Percentiles rank a stretch among this genome's conserved stretches.
These are phyloP conservation scores for Macrophomina pseudophaseolina DNA, from an alignment of 2,329 filamentous ascomycete genomes.

Conservation along the genomic window DNA sequence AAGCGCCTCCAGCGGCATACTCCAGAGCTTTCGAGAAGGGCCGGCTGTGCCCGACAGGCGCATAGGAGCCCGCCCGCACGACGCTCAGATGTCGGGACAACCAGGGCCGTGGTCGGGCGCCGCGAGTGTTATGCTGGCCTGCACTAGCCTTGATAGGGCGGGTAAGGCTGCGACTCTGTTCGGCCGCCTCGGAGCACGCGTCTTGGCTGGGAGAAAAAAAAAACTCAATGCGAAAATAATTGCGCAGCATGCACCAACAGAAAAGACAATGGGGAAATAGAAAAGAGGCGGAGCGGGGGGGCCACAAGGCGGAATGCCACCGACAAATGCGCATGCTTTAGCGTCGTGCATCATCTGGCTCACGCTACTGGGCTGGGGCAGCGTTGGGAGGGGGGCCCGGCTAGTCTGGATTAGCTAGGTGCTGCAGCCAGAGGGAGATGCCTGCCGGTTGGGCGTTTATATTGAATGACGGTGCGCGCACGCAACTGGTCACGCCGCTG, in stretches of 20 bases:
- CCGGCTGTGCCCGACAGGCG: conserved; percentile 11
- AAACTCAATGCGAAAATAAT: background rate
- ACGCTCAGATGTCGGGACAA: conserved; percentile 1
- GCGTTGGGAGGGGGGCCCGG: conserved; percentile 10
- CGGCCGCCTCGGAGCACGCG: conserved; percentile 1
- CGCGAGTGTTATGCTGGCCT: conserved; percentile 18
- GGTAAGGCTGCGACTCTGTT: conserved; percentile 13
- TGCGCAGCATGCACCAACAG: conserved; percentile 3
- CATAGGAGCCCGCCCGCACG: background rate
- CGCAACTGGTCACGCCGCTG: background rate
- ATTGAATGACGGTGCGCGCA: background rate
- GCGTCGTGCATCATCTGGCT: conserved; percentile 21
- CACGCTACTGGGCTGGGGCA: conserved; percentile 17
- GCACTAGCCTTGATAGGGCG: conserved; percentile 6
- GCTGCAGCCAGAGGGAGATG: conserved; percentile 4
- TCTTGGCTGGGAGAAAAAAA: conserved; percentile 19
- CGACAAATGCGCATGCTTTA: background rate
- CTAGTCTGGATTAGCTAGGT: conserved; percentile 9
- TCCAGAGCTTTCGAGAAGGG: conserved; percentile 24
- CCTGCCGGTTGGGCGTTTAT: background rate
- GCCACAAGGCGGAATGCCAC: conserved; percentile 10
- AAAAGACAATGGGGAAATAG: conserved; percentile 11
- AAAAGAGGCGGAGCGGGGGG: conserved; percentile 2
- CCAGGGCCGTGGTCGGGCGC: conserved; percentile 9
- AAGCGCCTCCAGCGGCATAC: conserved; percentile 17